Conservation (phyloP, 169 alveolate genomes). For the Babesia ovis region DNA sequence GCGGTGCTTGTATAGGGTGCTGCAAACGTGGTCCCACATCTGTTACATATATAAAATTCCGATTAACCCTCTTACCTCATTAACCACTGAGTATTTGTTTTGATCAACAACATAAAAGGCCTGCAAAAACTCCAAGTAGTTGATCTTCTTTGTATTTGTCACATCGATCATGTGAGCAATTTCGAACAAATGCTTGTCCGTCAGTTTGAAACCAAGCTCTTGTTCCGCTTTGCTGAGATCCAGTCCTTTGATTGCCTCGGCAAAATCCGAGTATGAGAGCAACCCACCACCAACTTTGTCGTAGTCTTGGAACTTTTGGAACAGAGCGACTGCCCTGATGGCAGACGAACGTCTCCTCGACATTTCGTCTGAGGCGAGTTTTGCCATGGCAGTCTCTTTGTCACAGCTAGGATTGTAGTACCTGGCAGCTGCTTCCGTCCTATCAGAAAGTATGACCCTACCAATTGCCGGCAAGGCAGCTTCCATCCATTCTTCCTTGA, state of each 20-base stretch:
- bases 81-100: conserved; percentile 80
- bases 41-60: background rate
- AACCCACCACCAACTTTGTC: conserved; percentile 77
- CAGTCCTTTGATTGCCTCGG: conserved; percentile 75
- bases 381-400: conserved; percentile 14
- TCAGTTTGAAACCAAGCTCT: conserved; percentile 79
- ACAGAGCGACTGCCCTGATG: conserved; percentile 82
- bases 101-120: conserved; percentile 86
- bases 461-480: conserved; percentile 83
- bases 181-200: conserved; percentile 76
- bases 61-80: conserved; percentile 80
- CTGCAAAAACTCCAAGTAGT: conserved; percentile 82
- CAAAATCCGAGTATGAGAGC: conserved; percentile 81
- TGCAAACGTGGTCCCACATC: conserved; percentile 71
- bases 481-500: conserved; percentile 76
- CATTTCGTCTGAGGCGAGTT: conserved; percentile 16
- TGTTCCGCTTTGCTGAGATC: conserved; percentile 78
- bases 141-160: conserved; percentile 79
- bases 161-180: conserved; percentile 82
- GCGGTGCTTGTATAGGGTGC: conserved; percentile 62
- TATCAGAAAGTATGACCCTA: conserved; percentile 79
- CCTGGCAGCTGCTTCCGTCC: conserved; percentile 83
- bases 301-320: conserved; percentile 83
- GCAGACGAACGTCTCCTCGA: conserved; percentile 83
- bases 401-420: conserved; percentile 77